Base-by-base conservation (phyloP, 139 green algal genomes). In the Picochlorum sp. region DNA sequence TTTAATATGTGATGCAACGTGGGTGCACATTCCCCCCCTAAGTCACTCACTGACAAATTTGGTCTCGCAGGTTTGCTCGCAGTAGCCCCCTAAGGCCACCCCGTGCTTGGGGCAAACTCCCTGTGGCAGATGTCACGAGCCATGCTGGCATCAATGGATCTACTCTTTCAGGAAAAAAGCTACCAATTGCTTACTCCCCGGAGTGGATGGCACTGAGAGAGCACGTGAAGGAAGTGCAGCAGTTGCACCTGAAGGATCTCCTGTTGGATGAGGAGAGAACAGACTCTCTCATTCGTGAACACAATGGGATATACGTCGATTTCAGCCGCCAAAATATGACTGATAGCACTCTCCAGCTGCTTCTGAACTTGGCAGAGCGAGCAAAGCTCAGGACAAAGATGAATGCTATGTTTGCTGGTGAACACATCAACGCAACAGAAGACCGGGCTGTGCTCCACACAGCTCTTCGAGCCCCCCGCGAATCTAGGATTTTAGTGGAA, bases 371-470 rank as follows among this genome's bases (percentile, higher is more conserved):
- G 47, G 84, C 87, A 5, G 61, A 82, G 37, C 67, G 68, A 33
- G 71, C 81, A 18, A 70, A 90, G 7, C 73, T 99, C 57, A 76
- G 80, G 31, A 75, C 76, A 50, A 98, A 99, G 84, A 98, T 98
- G 47, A 79, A 94, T 39, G 77, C 75, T 37, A 98, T 98, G 93
- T 98, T 97, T 69, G 61, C 25, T 18, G 93, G 93, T 22, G 86
- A 98, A 59, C 81, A 91, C 68, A 93, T 97, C 72, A 97, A 97
- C 81, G 73, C 61, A 33, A 96, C 89, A 3, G 93, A 99, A 76
- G 81, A 96, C 72, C 66, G 93, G 1, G 83, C 93, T 18, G 93
- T 98, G 64, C 82, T 99, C 65, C 93, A 99, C 77, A 77, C 90
- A 10, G 93, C 93, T n/a, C 82, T 87, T 22, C 79, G 93, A 31